Evolutionary conservation across 2,329 filamentous ascomycete genomes (phyloP), one percentile per base, ranked within the genome.

Genomic region (Thelonectria blattea): DNA sequence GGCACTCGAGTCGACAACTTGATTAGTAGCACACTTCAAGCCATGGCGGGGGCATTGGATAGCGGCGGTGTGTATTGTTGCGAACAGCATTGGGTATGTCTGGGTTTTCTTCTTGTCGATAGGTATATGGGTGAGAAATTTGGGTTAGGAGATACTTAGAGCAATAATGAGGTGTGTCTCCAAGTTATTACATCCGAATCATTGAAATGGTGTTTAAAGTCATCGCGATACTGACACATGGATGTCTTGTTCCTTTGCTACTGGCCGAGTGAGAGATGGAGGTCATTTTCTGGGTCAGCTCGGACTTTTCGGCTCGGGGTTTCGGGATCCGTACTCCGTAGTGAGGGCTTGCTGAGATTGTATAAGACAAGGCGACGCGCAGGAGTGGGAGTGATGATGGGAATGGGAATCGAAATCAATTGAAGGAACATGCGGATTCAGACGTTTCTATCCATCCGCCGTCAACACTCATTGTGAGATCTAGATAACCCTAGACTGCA

Each of bases 1-100:
- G 53, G 85, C 83, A 15, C 75, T 83, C 17, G 78, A 81, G 62
- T 67, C 71, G 24, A 65, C 64, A 9, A 30, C 27, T 30, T 30
- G 27, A 30, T 47, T 69, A n/a, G 22, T 3, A 42, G n/a, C 17
- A 14, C 11, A 46, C 27, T 24, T 11, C 20, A 6, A n/a, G 34
- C 17, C 5, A 30, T 30, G 27, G 5, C 7, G 2, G 22, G 10
- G 22, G 30, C 10, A 48, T 17, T 12, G n/a, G 10, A 27, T 42
- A n/a, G 2, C 34, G 15, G 9, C 6, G 17, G 20, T 10, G n/a
- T 11, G 27, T 18, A 14, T n/a, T 27, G n/a, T 5, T 22, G 24
- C 34, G 34, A 37, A 37, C 15, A 37, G 27, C 43, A 11, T 11
- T 32, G 14, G 17, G 22, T 32, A 18, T 22, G 43, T 32, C 42